Base-by-base conservation (phyloP, 148 eudicot genomes). In the Beta vulgaris region DNA sequence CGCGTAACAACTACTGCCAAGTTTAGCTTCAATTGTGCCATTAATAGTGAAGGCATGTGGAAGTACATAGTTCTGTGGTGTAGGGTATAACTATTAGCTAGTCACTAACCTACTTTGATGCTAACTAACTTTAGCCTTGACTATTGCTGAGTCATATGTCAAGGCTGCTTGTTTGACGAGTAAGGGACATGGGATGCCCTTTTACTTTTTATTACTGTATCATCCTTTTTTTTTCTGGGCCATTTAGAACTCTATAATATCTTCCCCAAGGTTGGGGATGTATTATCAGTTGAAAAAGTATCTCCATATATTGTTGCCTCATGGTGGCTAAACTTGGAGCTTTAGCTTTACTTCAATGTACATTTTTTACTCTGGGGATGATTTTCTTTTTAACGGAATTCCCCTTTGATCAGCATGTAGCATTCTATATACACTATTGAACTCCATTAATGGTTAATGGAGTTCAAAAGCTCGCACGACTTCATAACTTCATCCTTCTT, bases 321-420 rank as follows among this genome's bases (percentile, higher is more conserved):
- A 42, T 67, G 16, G 21, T 40, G 78, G 78, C 78, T 76, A 68
- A 76, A 76, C 39, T 67, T 68, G 78, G 78, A 67, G 73, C 26
- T 76, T 76, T 75, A 75, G 78, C 78, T 72, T 55, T 75, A 36
- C 57, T 68, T 68, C 57, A 40, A 28, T 76, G 78, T 76, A 76
- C 67, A 68, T n/a, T 76, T 76, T 11, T 25, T 39, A 75, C 64
- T 51, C 23, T 53, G 15, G 72, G 78, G 71, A 49, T 51, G 28
- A 75, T 51, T 69, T 75, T 69, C n/a, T 69, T 46, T 74, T 74
- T 51, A 48, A 26, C 18, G 71, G 34, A 49, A 53, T 36, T 65
- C 69, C 78, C 59, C 78, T 51, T 36, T 62, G 58, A 75, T 66
- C 53, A 25, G 37, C 78, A 75, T 65, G 31, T 53, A 21, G 73